Evolutionary conservation across 2,329 filamentous ascomycete species (phyloP).

Genomic region (Phialophora expanda): DNA sequence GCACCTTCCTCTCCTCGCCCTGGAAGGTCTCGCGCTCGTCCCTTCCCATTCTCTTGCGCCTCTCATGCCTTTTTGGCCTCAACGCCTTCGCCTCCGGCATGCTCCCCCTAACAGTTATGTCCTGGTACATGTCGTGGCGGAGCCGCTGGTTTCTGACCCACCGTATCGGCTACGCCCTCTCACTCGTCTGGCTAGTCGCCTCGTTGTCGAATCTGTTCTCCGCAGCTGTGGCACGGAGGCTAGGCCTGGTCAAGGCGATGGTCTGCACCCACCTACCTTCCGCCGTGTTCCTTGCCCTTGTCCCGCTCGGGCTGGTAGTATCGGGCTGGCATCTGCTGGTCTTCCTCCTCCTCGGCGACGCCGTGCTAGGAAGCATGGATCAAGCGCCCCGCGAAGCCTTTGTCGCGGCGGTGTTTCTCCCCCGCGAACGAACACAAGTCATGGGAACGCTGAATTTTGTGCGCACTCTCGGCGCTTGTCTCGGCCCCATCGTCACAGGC

Average conservation of each 20-base stretch:
- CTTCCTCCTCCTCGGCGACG: conserved; percentile 64
- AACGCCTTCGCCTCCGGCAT: conserved; percentile 74
- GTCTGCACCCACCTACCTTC: conserved; percentile 76
- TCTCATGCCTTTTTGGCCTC: conserved; percentile 70
- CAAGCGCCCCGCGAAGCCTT: conserved; percentile 72
- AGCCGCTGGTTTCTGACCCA: conserved; percentile 35
- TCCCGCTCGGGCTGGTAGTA: conserved; percentile 64
- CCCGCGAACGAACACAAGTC: conserved; percentile 70
- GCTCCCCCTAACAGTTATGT: conserved; percentile 59
- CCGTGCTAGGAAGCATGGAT: conserved; percentile 71
- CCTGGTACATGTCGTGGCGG: conserved; percentile 42
- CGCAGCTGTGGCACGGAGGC: conserved; percentile 69
- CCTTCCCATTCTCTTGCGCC: conserved; percentile 63
- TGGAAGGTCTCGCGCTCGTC: conserved; percentile 50
- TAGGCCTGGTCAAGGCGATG: conserved; percentile 69
- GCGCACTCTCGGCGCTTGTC: conserved; percentile 67
- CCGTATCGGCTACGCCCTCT: conserved; percentile 46
- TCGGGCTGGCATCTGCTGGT: conserved; percentile 60
- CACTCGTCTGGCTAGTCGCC: conserved; percentile 58
- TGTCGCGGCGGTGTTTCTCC: conserved; percentile 67
- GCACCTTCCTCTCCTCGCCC: conserved; percentile 32
- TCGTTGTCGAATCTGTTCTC: conserved; percentile 55
- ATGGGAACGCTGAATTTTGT: conserved; percentile 73
- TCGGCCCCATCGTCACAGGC: conserved; percentile 70
- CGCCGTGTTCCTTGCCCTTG: conserved; percentile 66